Percentiles rank a stretch among this genome's conserved stretches.
phyloP scores from a whole-genome alignment of 139 green algal genomes.

The Chlorella ohadii region DNA sequence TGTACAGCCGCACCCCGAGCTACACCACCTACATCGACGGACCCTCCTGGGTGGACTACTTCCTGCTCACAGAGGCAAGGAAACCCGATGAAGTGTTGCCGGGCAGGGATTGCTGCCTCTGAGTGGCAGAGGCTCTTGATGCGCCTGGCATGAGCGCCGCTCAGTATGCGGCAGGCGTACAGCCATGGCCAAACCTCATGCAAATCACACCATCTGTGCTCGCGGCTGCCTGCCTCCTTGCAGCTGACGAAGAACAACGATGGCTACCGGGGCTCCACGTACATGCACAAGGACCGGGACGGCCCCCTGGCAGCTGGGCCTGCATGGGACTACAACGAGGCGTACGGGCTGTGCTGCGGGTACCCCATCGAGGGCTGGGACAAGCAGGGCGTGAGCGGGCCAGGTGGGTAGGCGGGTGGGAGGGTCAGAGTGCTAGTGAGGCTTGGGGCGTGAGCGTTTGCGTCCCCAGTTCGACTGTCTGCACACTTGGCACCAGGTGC shows the following conservation, averaged over 20 bases:
- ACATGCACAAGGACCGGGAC: conserved; percentile 49
- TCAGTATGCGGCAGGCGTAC: no score
- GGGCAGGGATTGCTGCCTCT: no score
- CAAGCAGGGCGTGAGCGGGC: conserved; percentile 25
- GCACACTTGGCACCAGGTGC: no score
- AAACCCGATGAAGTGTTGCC: no score
- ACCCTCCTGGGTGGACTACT: conserved; percentile 58
- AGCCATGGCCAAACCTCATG: no score
- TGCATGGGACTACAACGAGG: conserved; percentile 56
- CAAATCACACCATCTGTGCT: neutral
- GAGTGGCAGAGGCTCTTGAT: no score
- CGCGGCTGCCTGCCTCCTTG: neutral
- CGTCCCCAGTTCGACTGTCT: no score
- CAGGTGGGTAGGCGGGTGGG: conserved; percentile 7
- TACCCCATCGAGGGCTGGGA: conserved; percentile 77
- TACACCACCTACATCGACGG: conserved; percentile 50
- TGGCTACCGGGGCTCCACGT: conserved; percentile 53
- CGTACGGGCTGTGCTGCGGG: conserved; percentile 85
- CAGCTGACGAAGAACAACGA: conserved; percentile 68
- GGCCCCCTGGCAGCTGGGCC: conserved; percentile 29
- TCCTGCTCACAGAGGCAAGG: conserved; percentile 48
- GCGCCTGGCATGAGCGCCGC: neutral
- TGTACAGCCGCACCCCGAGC: conserved; percentile 18
- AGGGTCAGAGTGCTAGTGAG: neutral
- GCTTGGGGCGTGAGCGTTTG: no score